Evolutionary conservation across 2,329 filamentous ascomycete genomes (phyloP).

Genomic region (Pseudocercospora vitis): DNA sequence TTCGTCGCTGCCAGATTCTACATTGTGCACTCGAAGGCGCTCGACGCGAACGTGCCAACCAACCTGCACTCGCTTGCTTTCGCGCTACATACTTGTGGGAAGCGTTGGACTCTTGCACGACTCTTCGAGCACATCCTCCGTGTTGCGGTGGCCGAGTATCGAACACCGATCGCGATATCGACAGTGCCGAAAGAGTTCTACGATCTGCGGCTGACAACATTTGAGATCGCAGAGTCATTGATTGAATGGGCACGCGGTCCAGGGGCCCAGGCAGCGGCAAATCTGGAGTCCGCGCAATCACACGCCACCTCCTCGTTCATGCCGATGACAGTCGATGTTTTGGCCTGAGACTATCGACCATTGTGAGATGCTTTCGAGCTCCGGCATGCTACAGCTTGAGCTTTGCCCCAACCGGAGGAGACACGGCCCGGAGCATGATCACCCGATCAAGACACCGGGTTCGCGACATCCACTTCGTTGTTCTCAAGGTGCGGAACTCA

Average conservation of each 20-base stretch:
- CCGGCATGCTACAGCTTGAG: constrained; percentile 1
- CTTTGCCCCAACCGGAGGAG: constrained; percentile 8
- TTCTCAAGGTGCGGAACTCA: background rate
- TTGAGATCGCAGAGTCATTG: constrained; percentile 34
- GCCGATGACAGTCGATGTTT: constrained; percentile 10
- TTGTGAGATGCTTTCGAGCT: constrained; percentile 6
- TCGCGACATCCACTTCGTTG: background rate
- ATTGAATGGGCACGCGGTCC: constrained; percentile 29
- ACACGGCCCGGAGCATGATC: constrained; percentile 10
- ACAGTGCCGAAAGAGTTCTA: constrained; percentile 33
- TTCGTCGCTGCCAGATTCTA: constrained; percentile 34
- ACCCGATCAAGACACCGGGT: background rate
- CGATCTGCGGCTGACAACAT: constrained; percentile 32
- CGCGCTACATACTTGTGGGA: constrained; percentile 31
- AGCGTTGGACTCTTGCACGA: constrained; percentile 30
- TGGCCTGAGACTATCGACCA: constrained; percentile 8
- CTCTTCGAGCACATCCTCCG: constrained; percentile 32
- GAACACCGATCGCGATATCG: constrained; percentile 26
- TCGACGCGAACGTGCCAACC: constrained; percentile 28
- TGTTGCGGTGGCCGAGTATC: constrained; percentile 33
- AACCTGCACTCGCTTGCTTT: constrained; percentile 32
- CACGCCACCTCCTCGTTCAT: constrained; percentile 6
- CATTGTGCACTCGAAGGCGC: constrained; percentile 33
- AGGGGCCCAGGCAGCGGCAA: background rate
- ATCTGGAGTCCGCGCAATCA: constrained; percentile 3